Conservation (phyloP, 1,139 yeast genomes). For the Suhomyces bribrorum region DNA sequence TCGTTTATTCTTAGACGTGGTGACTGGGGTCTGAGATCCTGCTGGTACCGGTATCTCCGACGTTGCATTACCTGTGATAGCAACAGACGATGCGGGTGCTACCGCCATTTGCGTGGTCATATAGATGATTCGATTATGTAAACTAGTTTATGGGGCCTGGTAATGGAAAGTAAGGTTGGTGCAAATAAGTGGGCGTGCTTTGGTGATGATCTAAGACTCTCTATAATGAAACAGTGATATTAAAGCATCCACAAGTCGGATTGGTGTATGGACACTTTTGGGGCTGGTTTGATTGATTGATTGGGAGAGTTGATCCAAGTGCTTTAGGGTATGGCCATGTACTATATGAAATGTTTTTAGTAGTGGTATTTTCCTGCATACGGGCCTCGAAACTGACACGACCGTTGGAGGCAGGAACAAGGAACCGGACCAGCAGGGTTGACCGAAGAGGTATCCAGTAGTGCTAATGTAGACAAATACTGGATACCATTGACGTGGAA, state of each 20-base stretch:
- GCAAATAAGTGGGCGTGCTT: too few relatives aligned
- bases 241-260: too few relatives aligned
- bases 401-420: too few relatives aligned
- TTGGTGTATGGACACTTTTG: too few relatives aligned
- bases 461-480: too few relatives aligned
- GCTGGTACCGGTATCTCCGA: constrained; percentile 6
- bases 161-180: too few relatives aligned
- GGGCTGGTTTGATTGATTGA: not conserved
- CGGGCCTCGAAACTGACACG: not conserved
- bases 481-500: too few relatives aligned
- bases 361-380: not conserved
- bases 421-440: too few relatives aligned
- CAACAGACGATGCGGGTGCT: constrained; percentile 4
- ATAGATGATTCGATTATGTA: not conserved
- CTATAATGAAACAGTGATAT: too few relatives aligned
- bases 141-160: not conserved
- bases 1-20: constrained; percentile 40
- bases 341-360: not conserved
- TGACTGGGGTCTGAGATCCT: constrained; percentile 3
- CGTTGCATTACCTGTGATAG: constrained; percentile 5
- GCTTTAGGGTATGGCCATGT: not conserved
- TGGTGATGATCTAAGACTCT: too few relatives aligned
- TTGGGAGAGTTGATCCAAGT: not conserved
- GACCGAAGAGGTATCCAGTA: too few relatives aligned
- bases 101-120: constrained; percentile 10